Base-by-base conservation (phyloP, 345 rosid genomes). In the Balakata baccata region DNA sequence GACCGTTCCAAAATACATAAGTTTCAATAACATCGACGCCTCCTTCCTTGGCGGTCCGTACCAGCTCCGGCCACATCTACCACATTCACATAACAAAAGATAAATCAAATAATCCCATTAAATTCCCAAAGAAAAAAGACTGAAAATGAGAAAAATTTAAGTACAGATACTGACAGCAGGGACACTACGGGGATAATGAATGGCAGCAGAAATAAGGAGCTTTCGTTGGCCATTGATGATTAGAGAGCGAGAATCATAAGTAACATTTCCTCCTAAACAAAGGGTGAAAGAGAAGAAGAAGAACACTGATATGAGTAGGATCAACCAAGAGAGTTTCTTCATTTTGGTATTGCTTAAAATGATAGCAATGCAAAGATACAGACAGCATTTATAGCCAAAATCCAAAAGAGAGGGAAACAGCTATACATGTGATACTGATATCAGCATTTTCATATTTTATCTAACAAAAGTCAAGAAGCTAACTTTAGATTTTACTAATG, bases 1-100 rank as follows among this genome's bases (percentile, higher is more conserved):
- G 98, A 5, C 94, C 97, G 80, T 90, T 92, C 97, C 98, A 94
- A 74, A 94, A 94, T 20, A 94, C 98, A 69, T 94, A 94, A 8
- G 98, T 89, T 45, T 94, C 97, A 7, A 94, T 87, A 6, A 73
- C 89, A 73, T 94, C 86, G 60, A 82, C 80, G 45, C 98, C 98
- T 71, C 98, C 98, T 80, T 90, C 91, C 80, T 92, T 94, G 7
- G 98, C 98, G 6, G 90, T 89, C 79, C 82, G 82, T 72, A 94
- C 87, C 72, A 94, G 86, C 37, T 86, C 89, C 46, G 95, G 95
- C 98, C 98, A 92, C 98, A 90, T 94, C 97, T 94, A 70, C 43
- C 78, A 73, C 54, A 76, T 57, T 73, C 51, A 65, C 41, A 53
- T 25, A 14, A 73, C 5, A 25, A 29, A 23, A 43, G 22, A 45